Evolutionary conservation across 2,329 filamentous ascomycete genomes (phyloP), one percentile per base, ranked within the genome.

Genomic region (Fulvia fulva): DNA sequence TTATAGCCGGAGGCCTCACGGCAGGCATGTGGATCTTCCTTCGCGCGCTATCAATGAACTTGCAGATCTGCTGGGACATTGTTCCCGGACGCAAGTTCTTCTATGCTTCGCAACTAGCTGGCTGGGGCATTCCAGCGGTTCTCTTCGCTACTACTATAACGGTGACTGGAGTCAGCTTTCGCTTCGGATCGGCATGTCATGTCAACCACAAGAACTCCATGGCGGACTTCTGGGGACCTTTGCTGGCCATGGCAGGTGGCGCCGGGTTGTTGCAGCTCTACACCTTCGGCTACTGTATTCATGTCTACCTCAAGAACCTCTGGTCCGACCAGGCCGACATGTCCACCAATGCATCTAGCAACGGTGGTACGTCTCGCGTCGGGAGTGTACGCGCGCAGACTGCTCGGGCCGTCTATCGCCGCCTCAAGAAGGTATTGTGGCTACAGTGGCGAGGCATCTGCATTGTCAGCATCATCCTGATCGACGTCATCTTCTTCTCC

Each of bases 11-110:
- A 54, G 94, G 92, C 45, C 90, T 92, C 82, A 83, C 85, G 28
- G 89, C 87, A 47, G 85, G 91, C 30, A 86, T 96, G 74, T 99
- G 94, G 93, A 83, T 92, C 63, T 96, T 97, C 72, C 82, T 97
- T 60, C 86, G 94, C 63, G 89, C 93, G 0, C 77, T 97, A 32
- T 96, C 91, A 4, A 87, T 99, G 67, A 94, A 99, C 74, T 85
- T 99, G 25, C 94, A 65, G 53, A 97, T 99, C 64, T 97, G 92
- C 79, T 99, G 94, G 94, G 91, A 97, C 73, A 82, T 95, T 32
- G 86, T 93, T 7, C 89, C 96, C 3, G 94, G 94, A 41, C 84
- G 86, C 46, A 89, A 83, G 68, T 97, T 97, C 75, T 97, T 97
- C 85, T 91, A 90, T 79, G 83, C 84, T 64, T 87, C 93, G 2